Base-by-base conservation (phyloP, 345 rosid species). In the Tarenaya hassleriana region DNA sequence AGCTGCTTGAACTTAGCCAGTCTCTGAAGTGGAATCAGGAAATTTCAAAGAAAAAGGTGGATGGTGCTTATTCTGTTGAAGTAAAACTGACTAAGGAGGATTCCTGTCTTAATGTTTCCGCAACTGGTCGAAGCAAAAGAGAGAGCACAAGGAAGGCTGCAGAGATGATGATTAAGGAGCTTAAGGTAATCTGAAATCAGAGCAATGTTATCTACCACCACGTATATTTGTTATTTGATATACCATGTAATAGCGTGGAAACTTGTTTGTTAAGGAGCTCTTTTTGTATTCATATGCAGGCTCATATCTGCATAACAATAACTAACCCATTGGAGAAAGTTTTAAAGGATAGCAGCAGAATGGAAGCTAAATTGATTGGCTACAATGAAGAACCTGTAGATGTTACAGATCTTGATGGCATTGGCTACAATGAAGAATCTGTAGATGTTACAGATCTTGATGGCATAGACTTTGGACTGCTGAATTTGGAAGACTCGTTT, bases 371-470 rank as follows among this genome's bases (percentile, higher is more conserved):
- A 70, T 69, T 90, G 73, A 77, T 90, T 54, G 97, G 97, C 67
- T 90, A 64, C 47, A 71, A 82, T 69, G 97, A 86, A 76, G 76
- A 55, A 13, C 83, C 86, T 1, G 35, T 78, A 47, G 72, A 81
- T 59, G 73, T 85, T 46, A 38, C 27, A 12, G n/a, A n/a, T n/a
- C n/a, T n/a, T n/a, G n/a, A n/a, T n/a, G n/a, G n/a, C n/a, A 77
- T 90, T 54, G 97, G 97, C 67, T 90, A 64, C 47, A 71, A 82
- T 69, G 97, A 86, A 76, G 76, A 55, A 13, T 82, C 86, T 1
- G 35, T 78, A 47, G 72, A 81, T 59, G 73, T 85, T 46, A 38
- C 27, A 12, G 62, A 56, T 53, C 49, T 58, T 33, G 62, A 56
- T 61, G 61, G 34, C 7, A 12, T 4, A 18, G 72, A 29, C 42